Evolutionary conservation across 495 filamentous ascomycete species (phyloP), one percentile per base, ranked within the genome.

Genomic region (Penicillium maclennaniae): DNA sequence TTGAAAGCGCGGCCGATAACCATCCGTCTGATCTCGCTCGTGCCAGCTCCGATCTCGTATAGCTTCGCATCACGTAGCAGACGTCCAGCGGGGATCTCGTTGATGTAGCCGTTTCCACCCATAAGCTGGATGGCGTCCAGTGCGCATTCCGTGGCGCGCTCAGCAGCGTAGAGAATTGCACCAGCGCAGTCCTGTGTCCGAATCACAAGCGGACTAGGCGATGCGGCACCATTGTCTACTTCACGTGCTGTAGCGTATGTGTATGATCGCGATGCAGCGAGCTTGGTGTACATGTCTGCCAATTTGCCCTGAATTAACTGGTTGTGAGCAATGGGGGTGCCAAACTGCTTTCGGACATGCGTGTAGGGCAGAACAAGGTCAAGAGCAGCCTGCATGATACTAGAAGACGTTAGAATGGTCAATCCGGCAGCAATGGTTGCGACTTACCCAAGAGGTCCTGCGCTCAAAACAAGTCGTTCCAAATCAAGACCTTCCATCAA

Each of bases 1-100:
- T 97, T 96, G 56, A 97, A 98, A 0, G 88, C 88, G 54, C 93
- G 79, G 25, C 95, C 93, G 65, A 98, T 95, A 7, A 98, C 92
- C 79, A 97, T 92, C 55, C 92, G 81, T 56, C 93, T 73, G 23
- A 98, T 84, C 77, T 98, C 93, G 54, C 89, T 95, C 8, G 93
- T 97, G 12, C 93, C 93, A 14, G 93, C 93, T 1, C 93, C 93
- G 71, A 98, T 97, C 76, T 97, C 95, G 73, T 98, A 98, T 62
- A 98, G 66, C 61, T 89, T 90, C 14, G 87, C 86, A 75, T 98
- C 93, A 46, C 93, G 73, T 51, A 97, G 70, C 49, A 98, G 71
- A 42, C 93, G 75, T 19, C 91, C 92, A 7, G 88, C 92, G 0
- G 91, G 84, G 67, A 97, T 87, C 76, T 98, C 93, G 70, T 97